A percentile compares a stretch with the other conserved stretches of the same genome.
Conservation (phyloP, 345 rosid species). For the Populus nigra region DNA sequence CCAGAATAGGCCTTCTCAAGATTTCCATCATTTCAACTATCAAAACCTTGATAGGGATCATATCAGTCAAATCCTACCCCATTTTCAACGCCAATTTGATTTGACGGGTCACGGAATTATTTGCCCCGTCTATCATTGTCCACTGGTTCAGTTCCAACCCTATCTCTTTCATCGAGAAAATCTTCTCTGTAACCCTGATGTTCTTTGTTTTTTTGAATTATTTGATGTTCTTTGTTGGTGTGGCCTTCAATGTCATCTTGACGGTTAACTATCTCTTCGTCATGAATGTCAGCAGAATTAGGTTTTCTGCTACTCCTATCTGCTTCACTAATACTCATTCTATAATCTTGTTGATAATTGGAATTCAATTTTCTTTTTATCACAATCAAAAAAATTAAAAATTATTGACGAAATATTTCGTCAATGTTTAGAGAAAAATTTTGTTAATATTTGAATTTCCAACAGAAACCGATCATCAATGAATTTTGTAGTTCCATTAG, state of each 20-base stretch:
- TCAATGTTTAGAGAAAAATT: too few species aligned
- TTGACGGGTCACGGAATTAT: conserved; percentile 20
- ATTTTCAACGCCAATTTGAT: conserved; percentile 21
- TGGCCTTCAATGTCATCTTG: conserved; percentile 7
- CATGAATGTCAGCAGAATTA: conserved; percentile 22
- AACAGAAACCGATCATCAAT: rapidly evolving
- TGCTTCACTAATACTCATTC: conserved; percentile 11
- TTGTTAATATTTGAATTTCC: too few species aligned
- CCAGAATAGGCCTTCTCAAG: conserved; percentile 14
- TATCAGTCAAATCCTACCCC: conserved; percentile 29
- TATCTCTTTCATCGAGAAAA: conserved; percentile 21
- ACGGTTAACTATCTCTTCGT: conserved; percentile 11
- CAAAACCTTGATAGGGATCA: conserved; percentile 20
- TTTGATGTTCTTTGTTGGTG: neutral
- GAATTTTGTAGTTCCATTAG: too few species aligned
- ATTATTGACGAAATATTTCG: too few species aligned
- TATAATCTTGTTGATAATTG: conserved; percentile 17
- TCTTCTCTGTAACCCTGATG: conserved; percentile 26
- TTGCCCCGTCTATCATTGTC: conserved; percentile 44
- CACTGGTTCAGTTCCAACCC: conserved; percentile 14
- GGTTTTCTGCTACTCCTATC: conserved; percentile 16
- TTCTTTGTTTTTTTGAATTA: neutral
- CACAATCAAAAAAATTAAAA: neutral
- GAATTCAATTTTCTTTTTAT: conserved; percentile 16
- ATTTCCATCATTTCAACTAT: conserved; percentile 9